Evolutionary conservation across 139 green algal genomes (phyloP).

Genomic region (Chlamydomonas eustigma): DNA sequence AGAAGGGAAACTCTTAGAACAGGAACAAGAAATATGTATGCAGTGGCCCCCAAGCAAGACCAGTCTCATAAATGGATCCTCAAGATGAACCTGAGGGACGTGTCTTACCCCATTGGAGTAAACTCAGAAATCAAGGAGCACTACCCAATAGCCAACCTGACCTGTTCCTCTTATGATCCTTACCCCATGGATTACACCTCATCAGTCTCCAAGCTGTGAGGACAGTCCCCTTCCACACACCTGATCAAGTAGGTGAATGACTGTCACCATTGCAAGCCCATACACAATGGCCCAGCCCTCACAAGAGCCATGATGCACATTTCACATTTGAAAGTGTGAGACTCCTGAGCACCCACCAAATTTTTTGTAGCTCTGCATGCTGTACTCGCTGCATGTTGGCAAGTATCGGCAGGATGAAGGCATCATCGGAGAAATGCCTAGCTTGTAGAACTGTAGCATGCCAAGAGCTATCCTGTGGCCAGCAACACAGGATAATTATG

Average conservation of each 20-base stretch:
- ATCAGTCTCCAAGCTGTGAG: constrained; percentile 77
- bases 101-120: not conserved
- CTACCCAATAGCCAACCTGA: too few relatives aligned
- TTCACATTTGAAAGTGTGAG: too few relatives aligned
- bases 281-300: not conserved
- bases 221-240: constrained; percentile 53
- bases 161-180: too few relatives aligned
- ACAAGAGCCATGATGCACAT: not conserved
- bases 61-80: not conserved
- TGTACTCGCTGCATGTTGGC: constrained; percentile 73
- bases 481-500: too few relatives aligned
- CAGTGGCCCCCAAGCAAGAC: not conserved
- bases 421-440: constrained; percentile 67
- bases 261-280: not conserved
- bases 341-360: constrained; percentile 54
- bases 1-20: too few relatives aligned
- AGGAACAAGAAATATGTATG: not conserved
- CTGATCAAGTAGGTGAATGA: constrained; percentile 14
- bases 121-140: not conserved
- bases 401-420: constrained; percentile 71
- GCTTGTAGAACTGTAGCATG: constrained; percentile 82
- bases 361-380: constrained; percentile 57
- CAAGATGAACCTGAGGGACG: not conserved
- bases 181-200: constrained; percentile 65
- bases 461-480: too few relatives aligned